Evolutionary conservation across 1,284 basidiomycete genomes (phyloP).

Genomic region (Tylopilus orsonianus): DNA sequence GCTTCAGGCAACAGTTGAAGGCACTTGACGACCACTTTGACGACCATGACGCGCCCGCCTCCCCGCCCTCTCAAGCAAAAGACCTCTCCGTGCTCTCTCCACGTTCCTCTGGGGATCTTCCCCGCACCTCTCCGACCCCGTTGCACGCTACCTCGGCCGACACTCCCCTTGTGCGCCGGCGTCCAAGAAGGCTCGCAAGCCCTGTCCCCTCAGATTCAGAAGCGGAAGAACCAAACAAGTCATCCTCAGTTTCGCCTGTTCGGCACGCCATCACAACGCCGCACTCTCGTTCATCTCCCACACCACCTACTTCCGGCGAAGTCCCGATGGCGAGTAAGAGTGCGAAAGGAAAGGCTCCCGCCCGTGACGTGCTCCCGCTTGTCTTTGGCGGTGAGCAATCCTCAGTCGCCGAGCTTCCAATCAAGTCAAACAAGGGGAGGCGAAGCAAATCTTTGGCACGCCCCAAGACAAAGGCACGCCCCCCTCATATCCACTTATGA

Average conservation of each 20-base stretch:
- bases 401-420: conserved; percentile 11
- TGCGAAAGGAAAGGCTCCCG: conserved; percentile 30
- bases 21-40: conserved; percentile 29
- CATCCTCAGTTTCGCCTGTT: conserved; percentile 30
- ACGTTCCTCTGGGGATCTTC: conserved; percentile 8
- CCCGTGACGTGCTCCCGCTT: conserved; percentile 33
- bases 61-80: conserved; percentile 12
- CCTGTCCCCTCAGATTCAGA: conserved; percentile 26
- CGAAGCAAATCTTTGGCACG: conserved; percentile 11
- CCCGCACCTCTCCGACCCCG: conserved; percentile 11
- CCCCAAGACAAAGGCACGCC: conserved; percentile 28
- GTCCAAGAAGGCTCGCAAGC: conserved; percentile 5
- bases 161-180: conserved; percentile 15
- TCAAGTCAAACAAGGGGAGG: conserved; percentile 24
- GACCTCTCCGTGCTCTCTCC: conserved; percentile 12
- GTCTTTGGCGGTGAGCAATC: conserved; percentile 23
- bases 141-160: conserved; percentile 4
- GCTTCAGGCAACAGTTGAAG: conserved; percentile 27
- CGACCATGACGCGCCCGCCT: conserved; percentile 5
- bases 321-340: conserved; percentile 25
- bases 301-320: conserved; percentile 36
- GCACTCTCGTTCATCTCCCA: conserved; percentile 31
- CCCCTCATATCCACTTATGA: background rate
- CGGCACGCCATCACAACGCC: conserved; percentile 34
- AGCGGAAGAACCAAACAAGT: conserved; percentile 19